A percentile compares a stretch with the other conserved stretches of the same genome.
Conservation (phyloP, 345 rosid species). For the Pugionium dolabratum region DNA sequence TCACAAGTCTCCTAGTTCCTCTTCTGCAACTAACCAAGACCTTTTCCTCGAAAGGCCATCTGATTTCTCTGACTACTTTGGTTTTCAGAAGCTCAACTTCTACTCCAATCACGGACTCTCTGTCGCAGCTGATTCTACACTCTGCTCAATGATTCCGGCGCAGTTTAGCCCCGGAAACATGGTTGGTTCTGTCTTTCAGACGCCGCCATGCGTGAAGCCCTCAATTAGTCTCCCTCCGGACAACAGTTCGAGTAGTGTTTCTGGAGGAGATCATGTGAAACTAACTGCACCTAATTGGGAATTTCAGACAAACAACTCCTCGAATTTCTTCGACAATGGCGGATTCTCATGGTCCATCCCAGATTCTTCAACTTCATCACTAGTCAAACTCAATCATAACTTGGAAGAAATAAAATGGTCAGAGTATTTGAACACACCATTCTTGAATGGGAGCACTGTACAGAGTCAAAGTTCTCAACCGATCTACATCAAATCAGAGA, state of each 20-base stretch:
- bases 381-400: slow-evolving; percentile 33
- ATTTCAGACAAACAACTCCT: slow-evolving; percentile 43
- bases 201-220: slow-evolving; percentile 53
- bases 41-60: slow-evolving; percentile 49
- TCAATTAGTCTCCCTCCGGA: slow-evolving; percentile 58
- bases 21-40: slow-evolving; percentile 48
- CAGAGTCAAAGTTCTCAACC: slow-evolving; percentile 39
- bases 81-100: slow-evolving; percentile 61
- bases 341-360: slow-evolving; percentile 40
- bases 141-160: slow-evolving; percentile 47
- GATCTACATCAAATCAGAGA: slow-evolving; percentile 36
- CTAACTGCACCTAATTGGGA: slow-evolving; percentile 39
- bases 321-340: slow-evolving; percentile 29
- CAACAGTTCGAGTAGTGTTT: slow-evolving; percentile 39
- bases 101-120: slow-evolving; percentile 38
- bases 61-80: slow-evolving; percentile 53
- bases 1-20: slow-evolving; percentile 37
- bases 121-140: slow-evolving; percentile 37
- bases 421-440: slow-evolving; percentile 42
- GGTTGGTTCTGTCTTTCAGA: slow-evolving; percentile 43
- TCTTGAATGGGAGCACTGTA: slow-evolving; percentile 23
- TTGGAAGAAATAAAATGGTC: slow-evolving; percentile 40
- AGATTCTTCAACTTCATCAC: slow-evolving; percentile 24
- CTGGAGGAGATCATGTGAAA: slow-evolving; percentile 38
- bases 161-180: slow-evolving; percentile 42